phyloP scores from a whole-genome alignment of 108 stramenopile species.

The Skeletonema potamos region DNA sequence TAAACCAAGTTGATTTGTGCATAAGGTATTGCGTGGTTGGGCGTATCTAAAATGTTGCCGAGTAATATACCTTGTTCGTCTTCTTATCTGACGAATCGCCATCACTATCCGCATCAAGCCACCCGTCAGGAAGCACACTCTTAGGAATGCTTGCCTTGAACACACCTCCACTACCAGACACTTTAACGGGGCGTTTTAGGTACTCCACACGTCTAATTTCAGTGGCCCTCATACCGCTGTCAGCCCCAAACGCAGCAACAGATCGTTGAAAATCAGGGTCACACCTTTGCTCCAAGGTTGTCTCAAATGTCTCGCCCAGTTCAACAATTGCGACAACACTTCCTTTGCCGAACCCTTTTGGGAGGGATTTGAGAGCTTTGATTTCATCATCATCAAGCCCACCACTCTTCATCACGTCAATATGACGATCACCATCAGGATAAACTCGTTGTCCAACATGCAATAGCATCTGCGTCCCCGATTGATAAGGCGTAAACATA shows the following conservation, averaged over 20 bases:
- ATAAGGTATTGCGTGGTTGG: not conserved
- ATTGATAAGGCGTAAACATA: slow-evolving; percentile 70
- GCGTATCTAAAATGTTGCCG: slow-evolving; percentile 21
- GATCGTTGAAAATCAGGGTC: slow-evolving; percentile 62
- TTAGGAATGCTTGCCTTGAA: slow-evolving; percentile 62
- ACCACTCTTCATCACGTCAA: slow-evolving; percentile 66
- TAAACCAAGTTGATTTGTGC: no score
- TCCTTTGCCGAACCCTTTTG: slow-evolving; percentile 59
- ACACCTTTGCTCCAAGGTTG: slow-evolving; percentile 51
- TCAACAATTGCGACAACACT: slow-evolving; percentile 72
- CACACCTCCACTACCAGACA: slow-evolving; percentile 56
- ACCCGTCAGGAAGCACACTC: slow-evolving; percentile 61
- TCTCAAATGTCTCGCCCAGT: slow-evolving; percentile 71
- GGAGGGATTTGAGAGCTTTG: slow-evolving; percentile 52
- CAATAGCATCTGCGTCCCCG: slow-evolving; percentile 72
- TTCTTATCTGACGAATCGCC: not conserved
- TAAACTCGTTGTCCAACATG: slow-evolving; percentile 79
- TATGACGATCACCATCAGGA: slow-evolving; percentile 72
- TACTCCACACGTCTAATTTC: slow-evolving; percentile 70
- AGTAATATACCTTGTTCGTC: slow-evolving; percentile 18
- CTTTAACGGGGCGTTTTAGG: slow-evolving; percentile 48
- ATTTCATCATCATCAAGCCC: slow-evolving; percentile 60
- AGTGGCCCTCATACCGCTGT: slow-evolving; percentile 65
- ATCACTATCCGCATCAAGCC: slow-evolving; percentile 30
- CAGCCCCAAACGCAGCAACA: slow-evolving; percentile 64